Evolutionary conservation across 768 basidiomycete genomes (phyloP).

Genomic region (Porpolomopsis calyptriformis): DNA sequence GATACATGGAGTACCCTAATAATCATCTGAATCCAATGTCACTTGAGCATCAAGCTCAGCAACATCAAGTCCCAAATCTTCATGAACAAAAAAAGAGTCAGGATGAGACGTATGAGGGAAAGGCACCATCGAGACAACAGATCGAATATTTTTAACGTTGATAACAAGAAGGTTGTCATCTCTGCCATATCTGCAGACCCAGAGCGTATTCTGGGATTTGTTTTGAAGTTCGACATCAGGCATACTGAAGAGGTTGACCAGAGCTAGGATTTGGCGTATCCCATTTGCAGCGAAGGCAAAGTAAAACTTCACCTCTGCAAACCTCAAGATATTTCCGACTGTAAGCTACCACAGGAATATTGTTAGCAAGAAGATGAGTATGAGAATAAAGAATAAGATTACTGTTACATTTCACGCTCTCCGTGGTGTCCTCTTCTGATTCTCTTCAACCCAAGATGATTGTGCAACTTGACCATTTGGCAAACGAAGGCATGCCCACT

Average conservation of each 20-base stretch:
- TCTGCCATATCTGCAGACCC: slow-evolving; percentile 5
- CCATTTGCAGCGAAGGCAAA: slow-evolving; percentile 6
- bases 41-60: neutral
- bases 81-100: slow-evolving; percentile 1
- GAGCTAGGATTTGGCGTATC: slow-evolving; percentile 6
- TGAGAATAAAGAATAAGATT: neutral
- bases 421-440: neutral
- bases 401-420: slow-evolving; percentile 4
- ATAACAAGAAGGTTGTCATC: slow-evolving; percentile 4
- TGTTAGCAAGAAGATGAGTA: neutral
- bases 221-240: slow-evolving; percentile 10
- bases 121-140: slow-evolving; percentile 10
- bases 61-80: slow-evolving; percentile 5
- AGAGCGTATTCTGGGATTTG: slow-evolving; percentile 7
- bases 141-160: slow-evolving; percentile 5
- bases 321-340: neutral
- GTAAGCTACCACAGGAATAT: neutral
- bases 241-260: slow-evolving; percentile 14
- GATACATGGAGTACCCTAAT: neutral
- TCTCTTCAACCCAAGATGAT: too few relatives aligned
- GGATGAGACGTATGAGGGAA: neutral
- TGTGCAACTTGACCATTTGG: too few relatives aligned
- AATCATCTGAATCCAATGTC: neutral
- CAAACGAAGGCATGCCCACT: too few relatives aligned
- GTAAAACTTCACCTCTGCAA: slow-evolving; percentile 16